These are phyloP conservation scores for Globisporangium paroecandrum DNA, from an alignment of 352 stramenopile genomes.

Conservation along the genomic window DNA sequence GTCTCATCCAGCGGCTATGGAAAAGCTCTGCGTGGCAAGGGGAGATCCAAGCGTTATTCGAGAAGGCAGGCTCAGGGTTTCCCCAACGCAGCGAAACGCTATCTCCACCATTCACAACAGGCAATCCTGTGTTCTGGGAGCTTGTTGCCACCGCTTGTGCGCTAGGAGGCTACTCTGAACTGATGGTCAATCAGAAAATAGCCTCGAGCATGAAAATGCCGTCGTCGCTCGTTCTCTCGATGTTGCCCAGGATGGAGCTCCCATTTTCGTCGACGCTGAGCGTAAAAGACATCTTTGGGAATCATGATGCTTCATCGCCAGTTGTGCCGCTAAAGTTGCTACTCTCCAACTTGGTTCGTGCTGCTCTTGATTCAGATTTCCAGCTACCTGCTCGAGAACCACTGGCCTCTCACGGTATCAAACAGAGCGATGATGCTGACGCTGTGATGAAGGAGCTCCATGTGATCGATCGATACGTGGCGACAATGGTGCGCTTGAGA, in stretches of 20 bases:
- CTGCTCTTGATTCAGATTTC: neutral
- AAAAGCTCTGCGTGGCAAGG: conserved; percentile 17
- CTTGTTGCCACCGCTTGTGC: neutral
- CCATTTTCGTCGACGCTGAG: conserved; percentile 7
- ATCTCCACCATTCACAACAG: neutral
- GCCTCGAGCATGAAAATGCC: neutral
- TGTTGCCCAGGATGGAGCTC: neutral
- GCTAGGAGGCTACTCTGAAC: conserved; percentile 15
- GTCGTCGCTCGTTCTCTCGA: neutral
- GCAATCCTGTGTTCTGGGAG: neutral
- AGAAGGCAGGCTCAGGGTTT: neutral
- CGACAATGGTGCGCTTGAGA: conserved; percentile 15
- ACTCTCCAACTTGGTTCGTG: neutral
- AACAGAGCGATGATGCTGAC: neutral
- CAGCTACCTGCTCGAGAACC: neutral
- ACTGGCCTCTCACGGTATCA: neutral
- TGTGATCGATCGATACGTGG: neutral
- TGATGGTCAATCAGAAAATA: neutral
- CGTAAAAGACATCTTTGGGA: neutral
- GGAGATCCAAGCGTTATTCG: conserved; percentile 17
- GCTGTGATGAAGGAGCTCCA: neutral
- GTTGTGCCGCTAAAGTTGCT: neutral
- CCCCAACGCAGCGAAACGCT: neutral
- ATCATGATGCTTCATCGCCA: too few species aligned
- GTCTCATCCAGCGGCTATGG: conserved; percentile 31